Evolutionary conservation across 345 rosid species (phyloP), one percentile per base, ranked within the genome.

Genomic region (Acer yangbiense): DNA sequence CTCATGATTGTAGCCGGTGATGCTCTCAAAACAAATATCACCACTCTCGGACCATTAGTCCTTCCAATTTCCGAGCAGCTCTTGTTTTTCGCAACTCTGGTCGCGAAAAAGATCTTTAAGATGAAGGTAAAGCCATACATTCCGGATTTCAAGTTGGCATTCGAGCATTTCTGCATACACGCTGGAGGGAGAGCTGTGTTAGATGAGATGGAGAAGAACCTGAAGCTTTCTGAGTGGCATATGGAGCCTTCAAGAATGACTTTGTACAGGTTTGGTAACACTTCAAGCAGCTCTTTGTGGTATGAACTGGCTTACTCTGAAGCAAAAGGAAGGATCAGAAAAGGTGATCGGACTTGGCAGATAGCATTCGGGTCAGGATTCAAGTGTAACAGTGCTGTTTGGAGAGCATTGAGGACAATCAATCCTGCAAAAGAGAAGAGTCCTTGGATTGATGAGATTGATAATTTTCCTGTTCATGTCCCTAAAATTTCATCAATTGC

Each of bases 211-310:
- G 86, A 92, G 78, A 89, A 89, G 85, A 89, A 86, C 52, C 80
- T 92, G 20, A 76, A 82, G 25, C 91, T 92, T 0, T 77, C 83
- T 0, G 84, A 90, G 9, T 83, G 92, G 93, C 92, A 88, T 68
- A 83, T 87, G 89, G 97, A 92, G 79, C 97, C 97, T 11, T 90
- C 95, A 7, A 84, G 90, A 79, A 92, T 92, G 97, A 88, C 94
- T 17, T 83, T 92, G 11, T 84, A 88, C 76, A 74, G 94, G 68
- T 90, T 90, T 44, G 95, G 94, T 4, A 86, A 83, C 69, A 86
- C 86, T 6, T 83, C 85, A 0, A 86, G 86, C 77, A 86, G 85
- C 61, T 86, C 85, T 2, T 52, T 83, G 35, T 86, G 86, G 86
- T 86, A 86, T 6, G 85, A 83, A 75, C 29, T 86, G 76, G 88